Evolutionary conservation across 2,329 filamentous ascomycete genomes (phyloP), one percentile per base, ranked within the genome.

Genomic region (Alternaria ethzedia): DNA sequence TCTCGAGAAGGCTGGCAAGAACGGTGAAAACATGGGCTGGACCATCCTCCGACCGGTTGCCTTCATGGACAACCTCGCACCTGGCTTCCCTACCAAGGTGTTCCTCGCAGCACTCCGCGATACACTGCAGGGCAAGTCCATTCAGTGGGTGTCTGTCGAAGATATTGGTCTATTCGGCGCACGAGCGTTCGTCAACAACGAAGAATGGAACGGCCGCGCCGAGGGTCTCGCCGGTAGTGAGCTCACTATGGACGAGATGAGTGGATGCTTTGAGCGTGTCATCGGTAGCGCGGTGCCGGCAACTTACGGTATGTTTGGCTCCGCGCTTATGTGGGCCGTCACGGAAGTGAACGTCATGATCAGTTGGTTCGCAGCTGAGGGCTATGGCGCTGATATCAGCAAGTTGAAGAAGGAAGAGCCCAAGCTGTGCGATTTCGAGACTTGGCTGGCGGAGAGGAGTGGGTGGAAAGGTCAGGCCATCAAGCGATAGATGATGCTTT

Each of bases 11-110:
- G 79, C 80, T 1, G 81, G 80, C 2, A 71, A 81, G 9, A 77
- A 77, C 5, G 79, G 80, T 6, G 79, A 80, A 10, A 75, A 70
- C 0, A 88, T 89, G 87, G 78, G 78, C 7, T 91, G 86, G 85
- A 89, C 87, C 0, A 86, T 91, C 43, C 79, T 91, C 3, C 84
- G 88, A 4, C 89, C 89, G 0, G 85, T 86, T 0, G 86, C 85
- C 2, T 91, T 91, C 78, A 87, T 89, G 81, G 88, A 91, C 54
- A 88, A 90, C 76, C 69, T 87, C 5, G 75, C 71, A 3, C 80
- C 83, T 0, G 81, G 80, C 11, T 83, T 86, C 66, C 66, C 81
- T 9, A 84, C 84, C 5, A 84, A 83, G 60, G 78, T 83, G 3
- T 86, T 87, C 70, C 72, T 82, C 0, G 81, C 84, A 0, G 78